Conservation (phyloP, 2,329 filamentous ascomycete genomes). For the Biscogniauxia sp. region DNA sequence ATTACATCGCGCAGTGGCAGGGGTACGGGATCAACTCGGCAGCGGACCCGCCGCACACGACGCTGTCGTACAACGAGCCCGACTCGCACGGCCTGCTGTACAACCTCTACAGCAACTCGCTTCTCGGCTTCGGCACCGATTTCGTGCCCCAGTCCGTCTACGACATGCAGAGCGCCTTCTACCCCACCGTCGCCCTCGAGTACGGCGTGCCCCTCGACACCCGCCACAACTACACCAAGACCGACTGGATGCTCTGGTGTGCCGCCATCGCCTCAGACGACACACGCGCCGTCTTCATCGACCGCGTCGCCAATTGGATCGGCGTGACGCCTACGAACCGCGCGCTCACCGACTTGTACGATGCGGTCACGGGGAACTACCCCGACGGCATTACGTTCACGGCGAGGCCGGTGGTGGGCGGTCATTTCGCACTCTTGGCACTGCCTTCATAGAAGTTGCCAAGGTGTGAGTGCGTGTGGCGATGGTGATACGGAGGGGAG, state of each 20-base stretch:
- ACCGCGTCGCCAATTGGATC: constrained; percentile 70
- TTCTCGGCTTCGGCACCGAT: constrained; percentile 65
- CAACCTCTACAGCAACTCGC: constrained; percentile 76
- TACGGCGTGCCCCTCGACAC: constrained; percentile 84
- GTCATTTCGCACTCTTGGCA: constrained; percentile 75
- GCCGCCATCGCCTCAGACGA: constrained; percentile 67
- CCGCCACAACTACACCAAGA: constrained; percentile 79
- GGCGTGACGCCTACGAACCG: constrained; percentile 68
- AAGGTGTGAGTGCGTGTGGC: no score
- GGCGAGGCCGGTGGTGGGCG: constrained; percentile 76
- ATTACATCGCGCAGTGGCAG: constrained; percentile 73
- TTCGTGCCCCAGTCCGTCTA: constrained; percentile 75
- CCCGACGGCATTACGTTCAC: constrained; percentile 66
- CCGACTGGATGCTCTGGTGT: constrained; percentile 83
- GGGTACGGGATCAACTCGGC: constrained; percentile 66
- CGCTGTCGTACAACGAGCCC: constrained; percentile 71
- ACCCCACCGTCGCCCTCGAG: constrained; percentile 65
- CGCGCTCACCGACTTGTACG: constrained; percentile 75
- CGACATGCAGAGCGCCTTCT: constrained; percentile 74
- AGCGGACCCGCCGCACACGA: constrained; percentile 62
- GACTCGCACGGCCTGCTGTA: constrained; percentile 62
- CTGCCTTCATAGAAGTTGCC: constrained; percentile 35
- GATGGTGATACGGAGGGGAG: no score
- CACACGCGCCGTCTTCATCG: constrained; percentile 64
- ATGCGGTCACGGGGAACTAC: constrained; percentile 67